Percentiles rank a stretch among this genome's conserved stretches.
Evolutionary conservation across 768 basidiomycete genomes (phyloP).

Genomic region (Boletus sensibilis): DNA sequence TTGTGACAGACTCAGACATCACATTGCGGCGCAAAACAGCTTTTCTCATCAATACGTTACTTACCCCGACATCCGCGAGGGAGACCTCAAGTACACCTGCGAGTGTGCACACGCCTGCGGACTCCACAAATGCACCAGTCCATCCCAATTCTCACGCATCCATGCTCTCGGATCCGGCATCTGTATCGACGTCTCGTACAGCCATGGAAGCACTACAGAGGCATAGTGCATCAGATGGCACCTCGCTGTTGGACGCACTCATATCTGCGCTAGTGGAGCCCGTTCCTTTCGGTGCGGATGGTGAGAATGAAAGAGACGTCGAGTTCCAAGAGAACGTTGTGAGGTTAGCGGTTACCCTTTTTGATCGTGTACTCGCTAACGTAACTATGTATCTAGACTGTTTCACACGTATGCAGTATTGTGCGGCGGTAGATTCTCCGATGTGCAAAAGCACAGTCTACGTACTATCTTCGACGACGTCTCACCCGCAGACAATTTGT

Average conservation of each 20-base stretch:
- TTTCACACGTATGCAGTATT: constrained; percentile 50
- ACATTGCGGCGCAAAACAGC: constrained; percentile 72
- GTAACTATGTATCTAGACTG: constrained; percentile 34
- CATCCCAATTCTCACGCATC: constrained; percentile 74
- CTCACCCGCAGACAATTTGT: constrained; percentile 18
- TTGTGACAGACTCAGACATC: constrained; percentile 66
- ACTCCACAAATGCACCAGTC: constrained; percentile 39
- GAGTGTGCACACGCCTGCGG: constrained; percentile 22
- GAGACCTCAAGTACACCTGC: constrained; percentile 3
- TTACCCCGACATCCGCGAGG: constrained; percentile 45
- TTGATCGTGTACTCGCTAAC: not conserved
- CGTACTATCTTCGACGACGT: constrained; percentile 26
- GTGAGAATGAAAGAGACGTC: constrained; percentile 57
- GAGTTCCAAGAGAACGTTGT: constrained; percentile 68
- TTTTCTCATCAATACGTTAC: constrained; percentile 73
- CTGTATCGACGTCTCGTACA: constrained; percentile 49
- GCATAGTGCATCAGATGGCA: constrained; percentile 31
- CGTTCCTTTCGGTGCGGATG: constrained; percentile 64
- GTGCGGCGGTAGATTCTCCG: constrained; percentile 37
- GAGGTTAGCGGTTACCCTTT: constrained; percentile 37
- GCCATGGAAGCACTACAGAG: constrained; percentile 48
- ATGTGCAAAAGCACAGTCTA: constrained; percentile 32
- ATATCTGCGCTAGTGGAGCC: constrained; percentile 54
- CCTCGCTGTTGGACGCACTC: constrained; percentile 46
- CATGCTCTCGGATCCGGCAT: constrained; percentile 51